Evolutionary conservation across 2,329 filamentous ascomycete species (phyloP).

Genomic region (Zarea fungicola): DNA sequence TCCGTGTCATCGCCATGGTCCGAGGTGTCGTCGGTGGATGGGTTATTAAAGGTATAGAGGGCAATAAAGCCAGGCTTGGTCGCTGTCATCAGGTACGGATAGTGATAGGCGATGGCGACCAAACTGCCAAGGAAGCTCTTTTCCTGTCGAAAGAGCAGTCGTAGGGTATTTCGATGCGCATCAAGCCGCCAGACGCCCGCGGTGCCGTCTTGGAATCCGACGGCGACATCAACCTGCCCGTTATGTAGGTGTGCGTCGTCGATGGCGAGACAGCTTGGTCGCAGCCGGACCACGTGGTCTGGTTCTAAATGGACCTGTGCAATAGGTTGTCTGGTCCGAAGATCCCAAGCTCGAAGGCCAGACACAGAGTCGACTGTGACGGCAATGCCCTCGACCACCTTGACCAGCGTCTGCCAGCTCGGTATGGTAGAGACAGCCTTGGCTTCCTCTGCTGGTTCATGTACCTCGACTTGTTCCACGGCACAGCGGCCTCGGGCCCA

Average conservation of each 20-base stretch:
- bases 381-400: constrained; percentile 70
- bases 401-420: constrained; percentile 62
- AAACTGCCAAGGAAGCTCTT: constrained; percentile 61
- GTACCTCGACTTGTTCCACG: constrained; percentile 68
- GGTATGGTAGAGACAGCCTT: constrained; percentile 14
- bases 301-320: constrained; percentile 39
- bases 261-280: constrained; percentile 61
- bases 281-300: constrained; percentile 18
- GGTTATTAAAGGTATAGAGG: constrained; percentile 60
- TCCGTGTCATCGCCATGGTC: constrained; percentile 10
- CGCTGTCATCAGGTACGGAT: constrained; percentile 75
- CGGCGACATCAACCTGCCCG: constrained; percentile 50
- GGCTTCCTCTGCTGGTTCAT: constrained; percentile 29
- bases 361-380: constrained; percentile 66
- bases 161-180: constrained; percentile 37
- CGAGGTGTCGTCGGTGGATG: constrained; percentile 11
- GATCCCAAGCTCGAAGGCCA: constrained; percentile 74
- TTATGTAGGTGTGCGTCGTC: constrained; percentile 45
- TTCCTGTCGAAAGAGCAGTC: constrained; percentile 51
- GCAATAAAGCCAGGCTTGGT: constrained; percentile 69
- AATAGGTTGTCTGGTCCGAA: constrained; percentile 58
- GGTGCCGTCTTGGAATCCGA: constrained; percentile 68
- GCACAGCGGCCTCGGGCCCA: constrained; percentile 81
- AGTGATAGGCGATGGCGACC: constrained; percentile 63
- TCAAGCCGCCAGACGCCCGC: constrained; percentile 66